Percentiles rank a stretch among this genome's conserved stretches.
These are phyloP conservation scores for Luffa aegyptiaca DNA, from an alignment of 306 rosid genomes.

Conservation along the genomic window DNA sequence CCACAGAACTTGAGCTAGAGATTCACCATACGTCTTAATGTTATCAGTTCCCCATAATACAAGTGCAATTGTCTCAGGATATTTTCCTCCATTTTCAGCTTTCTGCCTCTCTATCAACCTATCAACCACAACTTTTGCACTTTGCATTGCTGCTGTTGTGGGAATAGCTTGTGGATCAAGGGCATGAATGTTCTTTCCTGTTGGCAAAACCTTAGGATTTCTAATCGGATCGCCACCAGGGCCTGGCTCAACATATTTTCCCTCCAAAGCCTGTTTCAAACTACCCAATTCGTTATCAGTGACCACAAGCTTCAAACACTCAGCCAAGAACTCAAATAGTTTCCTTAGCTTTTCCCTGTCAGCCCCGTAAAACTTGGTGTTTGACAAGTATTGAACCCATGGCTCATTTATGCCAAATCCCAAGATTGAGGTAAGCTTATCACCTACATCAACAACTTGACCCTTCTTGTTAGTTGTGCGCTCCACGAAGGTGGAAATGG, in stretches of 20 bases:
- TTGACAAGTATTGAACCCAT: slow-evolving; percentile 77
- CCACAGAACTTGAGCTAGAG: slow-evolving; percentile 94
- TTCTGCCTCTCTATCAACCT: slow-evolving; percentile 57
- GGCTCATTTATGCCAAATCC: slow-evolving; percentile 94
- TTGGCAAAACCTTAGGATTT: slow-evolving; percentile 87
- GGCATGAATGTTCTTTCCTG: slow-evolving; percentile 94
- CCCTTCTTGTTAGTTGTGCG: slow-evolving; percentile 73
- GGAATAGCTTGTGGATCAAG: slow-evolving; percentile 93
- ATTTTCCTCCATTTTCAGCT: slow-evolving; percentile 49
- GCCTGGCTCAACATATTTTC: slow-evolving; percentile 91
- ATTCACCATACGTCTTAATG: slow-evolving; percentile 95
- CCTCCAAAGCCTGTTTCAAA: slow-evolving; percentile 94
- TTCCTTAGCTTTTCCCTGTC: slow-evolving; percentile 71
- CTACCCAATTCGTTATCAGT: slow-evolving; percentile 93
- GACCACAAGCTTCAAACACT: slow-evolving; percentile 76
- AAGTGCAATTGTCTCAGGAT: slow-evolving; percentile 90
- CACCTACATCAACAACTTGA: slow-evolving; percentile 79
- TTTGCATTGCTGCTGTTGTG: slow-evolving; percentile 86
- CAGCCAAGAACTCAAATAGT: slow-evolving; percentile 64
- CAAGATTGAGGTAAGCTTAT: slow-evolving; percentile 56
- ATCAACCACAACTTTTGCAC: slow-evolving; percentile 56
- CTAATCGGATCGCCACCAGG: slow-evolving; percentile 98
- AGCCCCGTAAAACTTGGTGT: slow-evolving; percentile 80
- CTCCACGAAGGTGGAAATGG: slow-evolving; percentile 72
- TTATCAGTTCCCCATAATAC: slow-evolving; percentile 99